phyloP scores from a whole-genome alignment of 768 basidiomycete species.

The Krasilnikovozyma curviuscula region DNA sequence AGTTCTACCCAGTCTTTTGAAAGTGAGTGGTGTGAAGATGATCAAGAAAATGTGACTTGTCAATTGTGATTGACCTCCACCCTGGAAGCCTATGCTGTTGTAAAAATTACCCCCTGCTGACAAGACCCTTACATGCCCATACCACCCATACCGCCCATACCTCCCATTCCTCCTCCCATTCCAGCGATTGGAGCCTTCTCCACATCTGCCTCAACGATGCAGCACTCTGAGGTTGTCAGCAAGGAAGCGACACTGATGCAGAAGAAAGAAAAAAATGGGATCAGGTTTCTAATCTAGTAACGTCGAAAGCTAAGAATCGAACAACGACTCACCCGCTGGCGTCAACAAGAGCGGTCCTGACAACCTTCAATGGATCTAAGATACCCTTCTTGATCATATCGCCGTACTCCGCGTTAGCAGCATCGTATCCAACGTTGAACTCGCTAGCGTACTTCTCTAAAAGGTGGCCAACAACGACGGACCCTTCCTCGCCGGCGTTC shows the following conservation, averaged over 20 bases:
- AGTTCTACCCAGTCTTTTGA: too few species aligned
- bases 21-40: too few species aligned
- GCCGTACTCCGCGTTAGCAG: slow-evolving; percentile 72
- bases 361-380: slow-evolving; percentile 90
- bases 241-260: slow-evolving; percentile 68
- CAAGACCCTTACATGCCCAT: slow-evolving; percentile 27
- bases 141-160: slow-evolving; percentile 36
- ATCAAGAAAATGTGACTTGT: too few species aligned
- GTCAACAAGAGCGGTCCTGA: slow-evolving; percentile 77
- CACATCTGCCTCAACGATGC: slow-evolving; percentile 67
- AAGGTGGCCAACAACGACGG: slow-evolving; percentile 78
- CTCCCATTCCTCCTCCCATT: slow-evolving; percentile 29
- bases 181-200: slow-evolving; percentile 44
- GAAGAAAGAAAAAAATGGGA: background rate
- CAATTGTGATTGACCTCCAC: too few species aligned
- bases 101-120: too few species aligned
- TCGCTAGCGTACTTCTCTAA: slow-evolving; percentile 44
- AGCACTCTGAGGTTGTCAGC: slow-evolving; percentile 79
- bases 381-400: slow-evolving; percentile 92
- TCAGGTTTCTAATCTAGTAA: background rate
- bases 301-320: background rate
- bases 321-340: slow-evolving; percentile 31
- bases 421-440: slow-evolving; percentile 86
- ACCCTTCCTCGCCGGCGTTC: slow-evolving; percentile 87
- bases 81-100: too few species aligned